Conservation (phyloP, 306 rosid species). For the Trifolium subterraneum region DNA sequence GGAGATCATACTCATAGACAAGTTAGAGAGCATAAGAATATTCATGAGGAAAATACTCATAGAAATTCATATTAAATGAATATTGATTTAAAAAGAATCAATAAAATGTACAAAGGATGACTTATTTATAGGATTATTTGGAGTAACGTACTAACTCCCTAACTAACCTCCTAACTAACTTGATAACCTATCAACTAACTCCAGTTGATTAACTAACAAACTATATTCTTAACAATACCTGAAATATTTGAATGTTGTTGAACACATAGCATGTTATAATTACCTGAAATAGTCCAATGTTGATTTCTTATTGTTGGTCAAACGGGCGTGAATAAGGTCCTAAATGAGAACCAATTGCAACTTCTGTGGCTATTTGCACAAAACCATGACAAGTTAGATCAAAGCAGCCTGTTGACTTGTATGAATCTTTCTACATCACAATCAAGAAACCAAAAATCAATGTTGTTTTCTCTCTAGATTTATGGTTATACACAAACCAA, state of each 20-base stretch:
- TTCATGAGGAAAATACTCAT: no score
- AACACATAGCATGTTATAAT: not conserved
- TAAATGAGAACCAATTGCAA: conserved; percentile 54
- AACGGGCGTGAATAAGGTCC: conserved; percentile 32
- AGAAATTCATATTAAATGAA: no score
- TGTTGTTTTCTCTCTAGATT: not conserved
- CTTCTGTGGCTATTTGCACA: conserved; percentile 46
- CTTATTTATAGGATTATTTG: no score
- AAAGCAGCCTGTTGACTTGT: conserved; percentile 70
- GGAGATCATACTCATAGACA: no score
- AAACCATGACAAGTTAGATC: conserved; percentile 72
- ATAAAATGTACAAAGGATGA: no score
- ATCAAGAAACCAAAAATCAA: conserved; percentile 5
- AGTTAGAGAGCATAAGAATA: no score
- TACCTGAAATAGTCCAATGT: conserved; percentile 56
- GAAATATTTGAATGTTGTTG: not conserved
- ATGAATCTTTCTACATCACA: conserved; percentile 62
- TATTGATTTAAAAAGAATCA: no score
- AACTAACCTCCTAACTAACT: no score
- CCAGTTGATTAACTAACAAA: no score
- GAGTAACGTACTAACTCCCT: no score
- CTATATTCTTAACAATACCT: no score
- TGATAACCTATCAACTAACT: no score
- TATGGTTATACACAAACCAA: not conserved
- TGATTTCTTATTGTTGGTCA: conserved; percentile 46